phyloP scores from a whole-genome alignment of 2,329 filamentous ascomycete species.

The Aureobasidium sp. region DNA sequence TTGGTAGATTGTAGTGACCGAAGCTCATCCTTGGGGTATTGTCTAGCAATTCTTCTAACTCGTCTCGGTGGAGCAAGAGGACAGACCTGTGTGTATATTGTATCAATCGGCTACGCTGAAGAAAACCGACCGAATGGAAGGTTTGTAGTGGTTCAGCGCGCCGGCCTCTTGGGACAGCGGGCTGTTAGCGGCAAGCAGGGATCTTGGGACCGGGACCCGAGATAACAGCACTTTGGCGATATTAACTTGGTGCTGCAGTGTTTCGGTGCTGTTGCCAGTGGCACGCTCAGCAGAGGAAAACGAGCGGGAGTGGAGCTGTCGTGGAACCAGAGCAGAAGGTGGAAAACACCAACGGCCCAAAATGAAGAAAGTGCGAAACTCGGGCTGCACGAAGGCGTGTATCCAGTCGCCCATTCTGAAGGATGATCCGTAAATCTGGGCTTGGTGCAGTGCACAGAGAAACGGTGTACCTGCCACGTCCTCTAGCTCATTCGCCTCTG shows the following conservation, averaged over 20 bases:
- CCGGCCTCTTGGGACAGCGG: slow-evolving; percentile 11
- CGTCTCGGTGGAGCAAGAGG: neutral
- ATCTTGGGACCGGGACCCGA: slow-evolving; percentile 11
- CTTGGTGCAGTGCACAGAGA: slow-evolving; percentile 8
- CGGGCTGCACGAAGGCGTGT: slow-evolving; percentile 10
- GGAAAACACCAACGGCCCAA: neutral
- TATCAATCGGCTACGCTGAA: slow-evolving; percentile 9
- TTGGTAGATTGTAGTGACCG: neutral
- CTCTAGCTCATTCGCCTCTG: slow-evolving; percentile 7
- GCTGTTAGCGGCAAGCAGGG: slow-evolving; percentile 11
- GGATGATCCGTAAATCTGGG: slow-evolving; percentile 12
- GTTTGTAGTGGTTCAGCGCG: slow-evolving; percentile 11
- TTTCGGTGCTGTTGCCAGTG: neutral
- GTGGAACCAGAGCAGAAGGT: slow-evolving; percentile 3
- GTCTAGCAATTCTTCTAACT: neutral
- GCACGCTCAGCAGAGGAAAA: neutral
- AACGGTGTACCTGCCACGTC: slow-evolving; percentile 12
- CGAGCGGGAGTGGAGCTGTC: neutral
- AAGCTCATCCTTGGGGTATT: neutral
- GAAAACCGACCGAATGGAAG: slow-evolving; percentile 10
- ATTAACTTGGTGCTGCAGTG: slow-evolving; percentile 1
- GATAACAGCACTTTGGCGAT: slow-evolving; percentile 4
- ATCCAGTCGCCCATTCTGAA: slow-evolving; percentile 17
- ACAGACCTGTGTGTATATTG: neutral
- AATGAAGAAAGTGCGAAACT: slow-evolving; percentile 4